Evolutionary conservation across 164 flowering plant genomes (phyloP), one percentile per base, ranked within the genome.

Genomic region (Paratinospora sagittata): DNA sequence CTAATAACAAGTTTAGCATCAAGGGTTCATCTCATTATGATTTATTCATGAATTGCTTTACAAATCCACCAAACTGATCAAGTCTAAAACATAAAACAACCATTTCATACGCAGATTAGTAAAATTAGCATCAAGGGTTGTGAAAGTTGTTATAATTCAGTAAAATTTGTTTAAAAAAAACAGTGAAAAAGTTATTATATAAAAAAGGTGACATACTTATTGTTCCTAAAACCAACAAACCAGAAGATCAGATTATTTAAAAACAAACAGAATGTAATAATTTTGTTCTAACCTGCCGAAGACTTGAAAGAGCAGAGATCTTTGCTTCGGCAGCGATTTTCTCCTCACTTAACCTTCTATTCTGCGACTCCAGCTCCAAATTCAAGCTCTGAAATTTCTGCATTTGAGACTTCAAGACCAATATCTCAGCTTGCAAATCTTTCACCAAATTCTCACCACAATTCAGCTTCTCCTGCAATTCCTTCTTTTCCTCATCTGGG

Each of bases 281-380:
- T 45, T 37, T 23, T 4, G 69, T 17, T 58, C 70, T 74, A 26
- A 83, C 89, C 91, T 82, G 80, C 11, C 76, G 62, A 58, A 27
- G 69, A 70, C 62, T 67, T 67, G 62, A 43, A 70, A 76, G 77
- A 61, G 82, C 67, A 55, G 79, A 79, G 34, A 82, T 74, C 79
- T 82, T 83, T 7, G 82, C 77, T 72, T 82, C 70, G 34, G 89
- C 85, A 57, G 84, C 76, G 63, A 82, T 81, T 72, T 84, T 82
- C 73, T 89, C 85, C 61, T 77, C 73, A 9, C 62, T 26, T 41
- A 85, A 85, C 81, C 70, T 74, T 57, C 33, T 78, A 72, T 89
- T 89, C 71, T 73, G 80, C 1, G 77, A 78, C 70, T 83, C 78
- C 4, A 89, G 80, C 78, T 85, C 87, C n/a, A 37, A 67, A 66